Evolutionary conservation across 2,329 filamentous ascomycete genomes (phyloP).

Genomic region (Talaromyces sp.): DNA sequence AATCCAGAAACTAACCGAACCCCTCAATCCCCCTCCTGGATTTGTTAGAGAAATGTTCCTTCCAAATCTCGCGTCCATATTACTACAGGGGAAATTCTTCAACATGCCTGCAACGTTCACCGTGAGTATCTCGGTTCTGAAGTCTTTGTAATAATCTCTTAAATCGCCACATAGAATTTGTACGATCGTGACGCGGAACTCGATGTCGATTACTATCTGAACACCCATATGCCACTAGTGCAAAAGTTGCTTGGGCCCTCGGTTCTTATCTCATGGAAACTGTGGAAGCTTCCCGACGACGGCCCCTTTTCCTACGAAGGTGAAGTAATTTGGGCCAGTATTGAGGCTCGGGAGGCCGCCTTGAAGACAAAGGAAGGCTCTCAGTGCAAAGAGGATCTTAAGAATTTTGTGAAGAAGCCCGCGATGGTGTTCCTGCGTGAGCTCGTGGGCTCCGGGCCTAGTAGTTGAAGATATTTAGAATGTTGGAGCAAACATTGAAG

Average conservation of each 20-base stretch:
- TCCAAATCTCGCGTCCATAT: neutral
- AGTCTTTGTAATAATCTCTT: neutral
- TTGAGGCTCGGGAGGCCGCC: neutral
- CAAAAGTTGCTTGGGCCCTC: neutral
- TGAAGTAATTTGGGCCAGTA: neutral
- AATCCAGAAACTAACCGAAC: neutral
- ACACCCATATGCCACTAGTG: neutral
- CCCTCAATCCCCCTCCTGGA: neutral
- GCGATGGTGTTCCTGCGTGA: neutral
- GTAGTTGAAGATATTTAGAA: neutral
- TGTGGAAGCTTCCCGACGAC: neutral
- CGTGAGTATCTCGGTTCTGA: neutral
- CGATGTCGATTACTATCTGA: neutral
- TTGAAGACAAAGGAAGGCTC: neutral
- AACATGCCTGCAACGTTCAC: neutral
- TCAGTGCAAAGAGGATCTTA: neutral
- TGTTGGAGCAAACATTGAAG: too few relatives aligned
- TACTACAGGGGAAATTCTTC: neutral
- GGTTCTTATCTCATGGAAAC: neutral
- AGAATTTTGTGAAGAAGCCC: neutral
- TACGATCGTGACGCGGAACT: neutral
- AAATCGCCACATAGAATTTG: neutral
- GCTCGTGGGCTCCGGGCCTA: neutral
- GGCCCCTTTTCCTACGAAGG: neutral
- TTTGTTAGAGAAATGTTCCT: neutral